A percentile compares a stretch with the other conserved stretches of the same genome.
These are phyloP conservation scores for Microcyclospora pomicola DNA, from an alignment of 2,329 filamentous ascomycete genomes.

Conservation along the genomic window DNA sequence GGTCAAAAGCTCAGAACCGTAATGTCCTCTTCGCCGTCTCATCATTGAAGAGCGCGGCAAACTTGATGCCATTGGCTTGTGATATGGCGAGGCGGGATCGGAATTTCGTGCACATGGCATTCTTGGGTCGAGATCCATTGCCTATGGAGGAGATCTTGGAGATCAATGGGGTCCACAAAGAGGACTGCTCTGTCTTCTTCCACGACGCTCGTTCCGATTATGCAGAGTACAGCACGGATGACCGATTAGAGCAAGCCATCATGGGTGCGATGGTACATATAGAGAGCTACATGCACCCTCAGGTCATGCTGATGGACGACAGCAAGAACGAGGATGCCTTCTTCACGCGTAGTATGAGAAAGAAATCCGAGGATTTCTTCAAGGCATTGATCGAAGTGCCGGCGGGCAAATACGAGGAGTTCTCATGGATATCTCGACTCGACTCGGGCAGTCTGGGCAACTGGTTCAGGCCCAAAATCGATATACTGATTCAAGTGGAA, in stretches of 20 bases:
- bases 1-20: slow-evolving; percentile 40
- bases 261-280: slow-evolving; percentile 57
- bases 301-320: slow-evolving; percentile 60
- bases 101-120: slow-evolving; percentile 67
- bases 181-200: slow-evolving; percentile 47
- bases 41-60: slow-evolving; percentile 56
- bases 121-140: slow-evolving; percentile 62
- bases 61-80: slow-evolving; percentile 69
- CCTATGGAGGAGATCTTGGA: slow-evolving; percentile 53
- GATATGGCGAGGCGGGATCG: slow-evolving; percentile 59
- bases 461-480: slow-evolving; percentile 66
- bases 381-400: slow-evolving; percentile 67
- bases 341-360: slow-evolving; percentile 48
- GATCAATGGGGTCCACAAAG: slow-evolving; percentile 63
- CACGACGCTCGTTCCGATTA: slow-evolving; percentile 68
- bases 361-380: slow-evolving; percentile 37
- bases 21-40: slow-evolving; percentile 72
- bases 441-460: slow-evolving; percentile 58
- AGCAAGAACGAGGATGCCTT: slow-evolving; percentile 52
- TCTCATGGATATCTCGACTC: slow-evolving; percentile 66
- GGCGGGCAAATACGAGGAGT: slow-evolving; percentile 43
- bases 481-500: slow-evolving; percentile 71
- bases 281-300: slow-evolving; percentile 59
- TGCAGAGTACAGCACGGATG: slow-evolving; percentile 52
- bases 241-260: slow-evolving; percentile 52